Evolutionary conservation across 306 rosid species (phyloP).

Genomic region (Quercus parvula): DNA sequence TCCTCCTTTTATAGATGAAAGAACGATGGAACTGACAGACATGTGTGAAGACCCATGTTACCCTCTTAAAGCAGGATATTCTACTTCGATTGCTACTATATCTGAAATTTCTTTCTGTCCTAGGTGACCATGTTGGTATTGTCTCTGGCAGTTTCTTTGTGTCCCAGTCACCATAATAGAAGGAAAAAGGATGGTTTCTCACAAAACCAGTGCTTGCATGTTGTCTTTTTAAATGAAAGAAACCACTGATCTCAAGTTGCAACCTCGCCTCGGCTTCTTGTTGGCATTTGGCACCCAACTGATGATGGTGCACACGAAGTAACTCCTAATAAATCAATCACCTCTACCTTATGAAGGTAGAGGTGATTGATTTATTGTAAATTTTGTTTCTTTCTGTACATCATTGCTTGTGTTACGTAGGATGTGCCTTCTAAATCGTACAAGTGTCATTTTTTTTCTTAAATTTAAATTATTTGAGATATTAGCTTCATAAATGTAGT

Average conservation of each 20-base stretch:
- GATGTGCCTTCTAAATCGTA: background rate
- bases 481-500: background rate
- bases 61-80: constrained; percentile 29
- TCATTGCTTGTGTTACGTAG: background rate
- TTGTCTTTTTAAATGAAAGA: background rate
- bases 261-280: background rate
- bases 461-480: background rate
- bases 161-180: background rate
- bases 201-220: background rate
- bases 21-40: constrained; percentile 72
- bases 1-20: constrained; percentile 89
- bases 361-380: background rate
- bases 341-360: background rate
- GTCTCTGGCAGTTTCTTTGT: background rate
- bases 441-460: background rate
- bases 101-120: constrained; percentile 70
- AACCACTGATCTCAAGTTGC: background rate
- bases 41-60: constrained; percentile 37
- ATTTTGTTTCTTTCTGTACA: background rate
- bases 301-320: background rate
- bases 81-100: constrained; percentile 60
- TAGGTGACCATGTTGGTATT: constrained; percentile 36
- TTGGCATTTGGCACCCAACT: background rate
- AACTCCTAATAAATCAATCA: background rate
- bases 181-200: background rate